phyloP scores from a whole-genome alignment of 352 stramenopile genomes.

The Pythium aquatile region DNA sequence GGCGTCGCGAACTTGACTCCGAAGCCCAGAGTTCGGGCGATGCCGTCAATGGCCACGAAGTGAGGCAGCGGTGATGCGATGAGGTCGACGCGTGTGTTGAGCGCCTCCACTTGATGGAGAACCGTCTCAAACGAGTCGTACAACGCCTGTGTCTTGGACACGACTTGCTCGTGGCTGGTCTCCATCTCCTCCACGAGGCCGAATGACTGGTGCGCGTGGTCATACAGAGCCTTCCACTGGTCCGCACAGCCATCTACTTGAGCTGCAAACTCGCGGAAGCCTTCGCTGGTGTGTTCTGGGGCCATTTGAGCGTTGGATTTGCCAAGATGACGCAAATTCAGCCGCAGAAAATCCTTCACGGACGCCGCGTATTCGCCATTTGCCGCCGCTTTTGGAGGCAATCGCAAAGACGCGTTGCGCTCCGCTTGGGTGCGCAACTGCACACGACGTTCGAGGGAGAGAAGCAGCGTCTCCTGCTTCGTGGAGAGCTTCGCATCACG shows the following conservation, averaged over 20 bases:
- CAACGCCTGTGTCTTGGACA: constrained; percentile 67
- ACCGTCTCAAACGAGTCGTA: constrained; percentile 77
- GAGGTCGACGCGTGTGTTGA: constrained; percentile 58
- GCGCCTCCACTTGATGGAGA: constrained; percentile 33
- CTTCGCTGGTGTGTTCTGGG: not conserved
- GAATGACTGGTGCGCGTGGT: constrained; percentile 60
- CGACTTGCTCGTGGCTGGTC: constrained; percentile 72
- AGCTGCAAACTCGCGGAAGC: constrained; percentile 25
- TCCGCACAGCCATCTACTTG: constrained; percentile 33
- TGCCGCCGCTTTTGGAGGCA: constrained; percentile 7
- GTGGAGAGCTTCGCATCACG: constrained; percentile 44
- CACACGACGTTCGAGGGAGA: constrained; percentile 54
- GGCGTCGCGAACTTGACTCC: constrained; percentile 64
- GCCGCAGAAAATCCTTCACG: constrained; percentile 44
- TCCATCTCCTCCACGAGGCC: constrained; percentile 80
- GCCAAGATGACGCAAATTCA: constrained; percentile 7
- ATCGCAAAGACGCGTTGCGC: constrained; percentile 39
- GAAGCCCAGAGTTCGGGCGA: constrained; percentile 61
- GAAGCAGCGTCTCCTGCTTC: constrained; percentile 51
- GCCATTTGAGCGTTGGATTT: not conserved
- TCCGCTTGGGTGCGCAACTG: constrained; percentile 53
- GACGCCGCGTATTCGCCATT: constrained; percentile 23
- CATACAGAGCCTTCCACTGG: constrained; percentile 44
- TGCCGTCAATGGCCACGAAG: constrained; percentile 62
- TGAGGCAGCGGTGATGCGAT: constrained; percentile 69